Evolutionary conservation across 805 yeast species (phyloP).

Genomic region (Jamesozyma lodderae): DNA sequence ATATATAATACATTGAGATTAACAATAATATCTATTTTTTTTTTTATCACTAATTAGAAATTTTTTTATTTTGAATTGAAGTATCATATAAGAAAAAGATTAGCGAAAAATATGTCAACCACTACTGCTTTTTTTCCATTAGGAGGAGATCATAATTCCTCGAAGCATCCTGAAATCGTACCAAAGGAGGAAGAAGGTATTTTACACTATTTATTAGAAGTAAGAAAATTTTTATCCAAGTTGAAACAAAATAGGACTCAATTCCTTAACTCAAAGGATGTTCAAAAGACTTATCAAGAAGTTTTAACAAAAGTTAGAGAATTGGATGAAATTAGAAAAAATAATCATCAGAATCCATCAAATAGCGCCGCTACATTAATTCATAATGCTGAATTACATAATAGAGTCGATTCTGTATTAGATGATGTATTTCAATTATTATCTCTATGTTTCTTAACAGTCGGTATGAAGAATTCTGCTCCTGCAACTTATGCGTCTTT

Average conservation of each 20-base stretch:
- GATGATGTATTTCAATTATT: constrained; percentile 88
- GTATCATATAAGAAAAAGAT: too few species aligned
- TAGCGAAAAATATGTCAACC: too few species aligned
- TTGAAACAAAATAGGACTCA: constrained; percentile 57
- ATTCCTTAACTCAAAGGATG: constrained; percentile 59
- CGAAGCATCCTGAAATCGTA: constrained; percentile 14
- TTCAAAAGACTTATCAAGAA: constrained; percentile 47
- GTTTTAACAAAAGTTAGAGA: constrained; percentile 48
- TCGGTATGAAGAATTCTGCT: constrained; percentile 82
- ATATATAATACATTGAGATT: too few species aligned
- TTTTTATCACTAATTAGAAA: too few species aligned
- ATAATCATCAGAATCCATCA: constrained; percentile 19
- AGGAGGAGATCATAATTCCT: neutral
- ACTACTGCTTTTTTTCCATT: too few species aligned
- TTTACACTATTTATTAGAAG: constrained; percentile 34
- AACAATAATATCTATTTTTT: too few species aligned
- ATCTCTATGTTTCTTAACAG: constrained; percentile 80
- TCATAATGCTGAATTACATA: constrained; percentile 26
- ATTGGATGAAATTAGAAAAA: constrained; percentile 44
- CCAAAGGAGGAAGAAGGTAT: constrained; percentile 33
- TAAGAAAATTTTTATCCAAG: constrained; percentile 36
- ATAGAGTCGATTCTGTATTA: constrained; percentile 58
- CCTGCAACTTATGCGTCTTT: constrained; percentile 91
- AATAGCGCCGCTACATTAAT: constrained; percentile 21
- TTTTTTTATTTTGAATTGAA: too few species aligned